Conservation (phyloP, 2,329 filamentous ascomycete species). For the Ophidiomyces ophidiicola region DNA sequence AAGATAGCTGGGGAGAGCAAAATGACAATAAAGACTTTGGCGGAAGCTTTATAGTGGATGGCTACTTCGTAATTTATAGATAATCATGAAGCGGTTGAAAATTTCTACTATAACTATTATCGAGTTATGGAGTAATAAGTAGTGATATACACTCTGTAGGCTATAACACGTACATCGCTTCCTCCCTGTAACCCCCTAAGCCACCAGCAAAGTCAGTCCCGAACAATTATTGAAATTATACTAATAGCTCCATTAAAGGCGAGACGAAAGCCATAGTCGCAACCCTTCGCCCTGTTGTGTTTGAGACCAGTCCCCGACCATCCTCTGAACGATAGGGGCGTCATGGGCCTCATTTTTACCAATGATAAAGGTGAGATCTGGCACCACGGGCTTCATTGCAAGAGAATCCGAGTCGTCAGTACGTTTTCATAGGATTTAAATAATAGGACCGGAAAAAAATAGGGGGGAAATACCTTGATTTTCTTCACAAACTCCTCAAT, state of each 20-base stretch:
- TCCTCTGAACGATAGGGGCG: constrained; percentile 31
- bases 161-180: too few species aligned
- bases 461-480: constrained; percentile 31
- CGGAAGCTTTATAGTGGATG: too few species aligned
- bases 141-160: too few species aligned
- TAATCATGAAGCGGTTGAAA: too few species aligned
- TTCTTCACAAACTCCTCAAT: constrained; percentile 41
- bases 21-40: too few species aligned
- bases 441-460: neutral
- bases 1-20: too few species aligned
- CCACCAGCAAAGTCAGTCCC: too few species aligned
- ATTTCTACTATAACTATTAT: too few species aligned
- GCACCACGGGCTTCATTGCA: constrained; percentile 19
- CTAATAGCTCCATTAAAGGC: too few species aligned
- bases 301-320: constrained; percentile 26
- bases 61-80: too few species aligned
- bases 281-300: constrained; percentile 31
- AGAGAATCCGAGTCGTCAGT: neutral
- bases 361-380: constrained; percentile 26
- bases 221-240: constrained; percentile 3
- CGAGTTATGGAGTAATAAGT: too few species aligned
- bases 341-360: constrained; percentile 32
- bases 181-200: too few species aligned
- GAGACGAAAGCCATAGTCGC: constrained; percentile 25
- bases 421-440: neutral